Evolutionary conservation across 148 eudicot genomes (phyloP).

Genomic region (Linanthus parryae): DNA sequence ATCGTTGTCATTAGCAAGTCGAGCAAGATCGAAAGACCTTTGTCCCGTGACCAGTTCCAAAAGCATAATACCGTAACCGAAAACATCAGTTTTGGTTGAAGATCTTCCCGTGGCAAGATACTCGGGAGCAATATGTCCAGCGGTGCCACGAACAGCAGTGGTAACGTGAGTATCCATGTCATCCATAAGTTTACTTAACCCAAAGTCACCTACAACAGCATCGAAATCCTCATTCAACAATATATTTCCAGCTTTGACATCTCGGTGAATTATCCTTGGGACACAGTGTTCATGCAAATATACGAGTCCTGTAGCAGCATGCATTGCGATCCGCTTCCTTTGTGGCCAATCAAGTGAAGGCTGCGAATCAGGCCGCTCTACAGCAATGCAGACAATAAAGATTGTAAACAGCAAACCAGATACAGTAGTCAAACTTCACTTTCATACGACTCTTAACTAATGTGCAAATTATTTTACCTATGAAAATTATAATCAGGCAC

Average conservation of each 20-base stretch:
- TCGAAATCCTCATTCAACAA: constrained; percentile 65
- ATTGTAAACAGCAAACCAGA: not conserved
- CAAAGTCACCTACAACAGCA: constrained; percentile 64
- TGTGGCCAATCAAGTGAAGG: constrained; percentile 48
- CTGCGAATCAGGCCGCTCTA: constrained; percentile 37
- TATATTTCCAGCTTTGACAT: constrained; percentile 65
- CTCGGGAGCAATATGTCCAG: constrained; percentile 67
- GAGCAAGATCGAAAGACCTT: constrained; percentile 59
- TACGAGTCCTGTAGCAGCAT: constrained; percentile 52
- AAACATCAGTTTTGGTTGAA: constrained; percentile 58
- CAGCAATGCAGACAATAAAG: constrained; percentile 11
- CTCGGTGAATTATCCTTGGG: constrained; percentile 61
- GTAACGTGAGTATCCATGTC: constrained; percentile 63
- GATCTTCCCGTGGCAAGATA: constrained; percentile 54
- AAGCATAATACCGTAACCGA: constrained; percentile 67
- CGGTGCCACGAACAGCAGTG: constrained; percentile 55
- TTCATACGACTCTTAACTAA: too few relatives aligned
- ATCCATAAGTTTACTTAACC: constrained; percentile 58
- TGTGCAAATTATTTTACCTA: too few relatives aligned
- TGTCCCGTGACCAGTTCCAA: constrained; percentile 64
- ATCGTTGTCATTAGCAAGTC: constrained; percentile 52
- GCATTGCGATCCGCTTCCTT: constrained; percentile 47
- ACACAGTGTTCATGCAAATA: constrained; percentile 59
- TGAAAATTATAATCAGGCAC: too few relatives aligned
- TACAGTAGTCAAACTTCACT: too few relatives aligned